phyloP scores from a whole-genome alignment of 2,329 filamentous ascomycete species.

The Xylaria sp. region DNA sequence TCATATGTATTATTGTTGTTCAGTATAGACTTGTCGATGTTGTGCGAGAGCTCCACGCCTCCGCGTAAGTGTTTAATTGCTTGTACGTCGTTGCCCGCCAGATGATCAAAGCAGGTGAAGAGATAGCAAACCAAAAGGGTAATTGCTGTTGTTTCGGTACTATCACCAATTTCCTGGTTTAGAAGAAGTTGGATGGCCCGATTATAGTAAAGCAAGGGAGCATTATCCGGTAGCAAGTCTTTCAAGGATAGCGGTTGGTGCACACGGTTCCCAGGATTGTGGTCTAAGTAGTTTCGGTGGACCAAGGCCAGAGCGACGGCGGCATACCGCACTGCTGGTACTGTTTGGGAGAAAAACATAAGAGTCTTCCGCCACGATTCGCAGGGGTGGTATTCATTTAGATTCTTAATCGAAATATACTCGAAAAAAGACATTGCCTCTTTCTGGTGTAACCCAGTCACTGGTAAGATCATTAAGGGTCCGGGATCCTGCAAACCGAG shows the following conservation, averaged over 20 bases:
- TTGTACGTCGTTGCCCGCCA: slow-evolving; percentile 50
- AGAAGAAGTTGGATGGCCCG: slow-evolving; percentile 48
- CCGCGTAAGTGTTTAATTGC: slow-evolving; percentile 51
- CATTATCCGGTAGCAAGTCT: slow-evolving; percentile 35
- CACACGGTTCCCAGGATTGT: slow-evolving; percentile 27
- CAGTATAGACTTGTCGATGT: slow-evolving; percentile 34
- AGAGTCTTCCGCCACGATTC: slow-evolving; percentile 50
- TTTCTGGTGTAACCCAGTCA: slow-evolving; percentile 36
- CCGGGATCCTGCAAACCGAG: slow-evolving; percentile 10
- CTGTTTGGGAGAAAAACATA: slow-evolving; percentile 51
- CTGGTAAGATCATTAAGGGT: slow-evolving; percentile 32
- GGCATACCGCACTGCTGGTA: slow-evolving; percentile 51
- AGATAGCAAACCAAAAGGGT: slow-evolving; percentile 54
- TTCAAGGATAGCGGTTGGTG: slow-evolving; percentile 17
- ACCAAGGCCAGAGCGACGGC: slow-evolving; percentile 48
- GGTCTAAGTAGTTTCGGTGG: slow-evolving; percentile 45
- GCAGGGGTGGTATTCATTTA: slow-evolving; percentile 49
- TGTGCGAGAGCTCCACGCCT: slow-evolving; percentile 49
- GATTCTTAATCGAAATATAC: slow-evolving; percentile 44
- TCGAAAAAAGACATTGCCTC: slow-evolving; percentile 49
- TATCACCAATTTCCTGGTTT: slow-evolving; percentile 39
- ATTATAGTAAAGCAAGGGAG: slow-evolving; percentile 47
- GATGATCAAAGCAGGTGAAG: slow-evolving; percentile 53
- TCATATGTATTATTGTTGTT: slow-evolving; percentile 30
- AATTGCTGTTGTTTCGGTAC: slow-evolving; percentile 45